These are phyloP conservation scores for Boletellus deceptivus DNA, from an alignment of 1,284 basidiomycete genomes.

Conservation along the genomic window DNA sequence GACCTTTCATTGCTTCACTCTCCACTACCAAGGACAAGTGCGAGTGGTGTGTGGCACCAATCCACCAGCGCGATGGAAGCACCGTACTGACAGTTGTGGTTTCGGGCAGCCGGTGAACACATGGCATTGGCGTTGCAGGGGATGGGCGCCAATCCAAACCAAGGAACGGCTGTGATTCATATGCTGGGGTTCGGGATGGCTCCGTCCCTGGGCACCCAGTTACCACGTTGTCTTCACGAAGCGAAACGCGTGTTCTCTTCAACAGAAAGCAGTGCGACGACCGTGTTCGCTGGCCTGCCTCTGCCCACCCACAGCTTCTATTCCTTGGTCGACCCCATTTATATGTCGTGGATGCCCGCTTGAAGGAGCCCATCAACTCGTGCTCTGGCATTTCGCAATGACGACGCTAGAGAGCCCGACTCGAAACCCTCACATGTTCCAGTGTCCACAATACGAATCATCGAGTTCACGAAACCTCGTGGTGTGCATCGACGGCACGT, in stretches of 20 bases:
- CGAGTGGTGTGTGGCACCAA: too few relatives aligned
- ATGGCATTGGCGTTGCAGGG: not conserved
- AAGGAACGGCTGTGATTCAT: not conserved
- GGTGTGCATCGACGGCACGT: conserved; percentile 39
- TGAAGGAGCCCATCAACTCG: not conserved
- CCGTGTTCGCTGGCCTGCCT: not conserved
- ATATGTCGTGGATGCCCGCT: conserved; percentile 1
- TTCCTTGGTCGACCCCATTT: not conserved
- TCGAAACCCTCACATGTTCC: conserved; percentile 1
- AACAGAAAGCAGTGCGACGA: not conserved
- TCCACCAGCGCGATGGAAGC: too few relatives aligned
- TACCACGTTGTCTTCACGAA: conserved; percentile 13
- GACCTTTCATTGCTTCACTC: too few relatives aligned
- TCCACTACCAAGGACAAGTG: too few relatives aligned
- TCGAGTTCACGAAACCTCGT: conserved; percentile 30
- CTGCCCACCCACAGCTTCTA: not conserved
- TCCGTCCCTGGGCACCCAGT: not conserved
- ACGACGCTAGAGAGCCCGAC: conserved; percentile 1
- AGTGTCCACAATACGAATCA: conserved; percentile 4
- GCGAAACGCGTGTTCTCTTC: conserved; percentile 13
- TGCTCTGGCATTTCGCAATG: conserved; percentile 2
- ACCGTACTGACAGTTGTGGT: not conserved
- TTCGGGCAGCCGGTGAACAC: not conserved
- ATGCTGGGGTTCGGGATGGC: not conserved
- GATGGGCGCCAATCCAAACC: not conserved